Base-by-base conservation (phyloP, 176 grass and related monocot genomes). In the Triticum urartu region DNA sequence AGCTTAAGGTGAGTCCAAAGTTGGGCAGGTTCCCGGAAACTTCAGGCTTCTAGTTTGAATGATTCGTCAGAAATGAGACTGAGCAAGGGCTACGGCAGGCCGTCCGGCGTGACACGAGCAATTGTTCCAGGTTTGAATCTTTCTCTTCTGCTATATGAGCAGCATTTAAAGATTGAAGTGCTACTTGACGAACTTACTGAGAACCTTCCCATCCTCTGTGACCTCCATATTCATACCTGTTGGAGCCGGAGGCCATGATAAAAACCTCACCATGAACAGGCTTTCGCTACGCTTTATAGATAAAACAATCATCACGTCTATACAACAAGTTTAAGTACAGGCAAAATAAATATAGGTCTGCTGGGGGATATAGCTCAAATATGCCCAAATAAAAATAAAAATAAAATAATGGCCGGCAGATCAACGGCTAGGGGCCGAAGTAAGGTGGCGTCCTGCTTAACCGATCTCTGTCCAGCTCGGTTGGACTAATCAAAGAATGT, bases 11-110 rank as follows among this genome's bases (percentile, higher is more conserved):
- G 43, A 59, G 17, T 13, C 59, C 32, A 72, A 80, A 75, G 58
- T 33, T 75, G 18, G 43, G 4, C 18, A 54, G 35, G 56, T 85
- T 85, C 69, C 62, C 7, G 21, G 83, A 81, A 89, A 43, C 14
- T 86, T 68, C 83, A 10, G 25, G 43, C 40, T 26, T 68, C 9
- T 28, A 78, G 18, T 43, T 17, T 45, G 36, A 35, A n/a, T 22
- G 30, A 32, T 24, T 10, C 13, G 68, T 84, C 9, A 18, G 52
- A 71, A 26, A 36, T 25, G 36, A 28, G 18, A 81, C 5, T 40
- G 35, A 10, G 21, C 56, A 79, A 17, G 7, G 25, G 10, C 30
- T 75, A 11, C 9, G 25, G 35, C 21, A 22, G 42, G 38, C 3
- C 30, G 11, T 79, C 52, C 32, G 33, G 45, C 56, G 1, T 81